Base-by-base conservation (phyloP, 2,329 filamentous ascomycete species). In the Diaporthe eres region DNA sequence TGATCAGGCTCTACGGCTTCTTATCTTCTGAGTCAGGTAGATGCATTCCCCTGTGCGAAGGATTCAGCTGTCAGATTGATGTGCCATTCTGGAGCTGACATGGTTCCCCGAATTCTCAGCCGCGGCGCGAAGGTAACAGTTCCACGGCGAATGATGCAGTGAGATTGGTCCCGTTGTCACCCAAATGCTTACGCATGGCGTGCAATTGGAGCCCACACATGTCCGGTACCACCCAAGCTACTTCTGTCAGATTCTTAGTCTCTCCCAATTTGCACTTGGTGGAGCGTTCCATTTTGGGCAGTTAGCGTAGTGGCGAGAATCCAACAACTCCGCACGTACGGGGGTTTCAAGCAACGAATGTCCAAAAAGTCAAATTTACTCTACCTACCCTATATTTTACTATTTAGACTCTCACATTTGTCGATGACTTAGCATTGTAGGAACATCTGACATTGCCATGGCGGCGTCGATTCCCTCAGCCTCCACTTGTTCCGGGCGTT, bases 51-150 rank as follows among this genome's bases (percentile, higher is more conserved):
- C 65, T 28, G 37, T 39, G 31, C 10, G 65, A 53, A 53, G 47
- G 47, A 68, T 68, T 68, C n/a, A 5, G 2, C 47, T 25, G 47
- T 39, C 65, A 68, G 65, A 25, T 28, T n/a, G 31, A 51, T 42
- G 63, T 67, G 31, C n/a, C 28, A 51, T 51, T 53, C n/a, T 17
- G 13, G 65, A 31, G 65, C 65, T 68, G 65, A 53, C 65, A 68
- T 68, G 31, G 44, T 51, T 53, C 65, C 47, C 47, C 31, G n/a
- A 68, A 53, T 39, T 1, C 22, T 68, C 65, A 68, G 65, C 65
- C 13, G 65, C 31, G 47, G 65, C 47, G 65, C 31, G 42, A 1
- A 4, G 31, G 13, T 42, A 12, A 34, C 47, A 68, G 34, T 39
- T 39, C 19, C 47, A 22, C 6, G 17, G 22, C 47, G 47, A 68